Percentiles rank a stretch among this genome's conserved stretches.
phyloP scores from a whole-genome alignment of 352 stramenopile species.

The Peronosclerospora sorghi region DNA sequence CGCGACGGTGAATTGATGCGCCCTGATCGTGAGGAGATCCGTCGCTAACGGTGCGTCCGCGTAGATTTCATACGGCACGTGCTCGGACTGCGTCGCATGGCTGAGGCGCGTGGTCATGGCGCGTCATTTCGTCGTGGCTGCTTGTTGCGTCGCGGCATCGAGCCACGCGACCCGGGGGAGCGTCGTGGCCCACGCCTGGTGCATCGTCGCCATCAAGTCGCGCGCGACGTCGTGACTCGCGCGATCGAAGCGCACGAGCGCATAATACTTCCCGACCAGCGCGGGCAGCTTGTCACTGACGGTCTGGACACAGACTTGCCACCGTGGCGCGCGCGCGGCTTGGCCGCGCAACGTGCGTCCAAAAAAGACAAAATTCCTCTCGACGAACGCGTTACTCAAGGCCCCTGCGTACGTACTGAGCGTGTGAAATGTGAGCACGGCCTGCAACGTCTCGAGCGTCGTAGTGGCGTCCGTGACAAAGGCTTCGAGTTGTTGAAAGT shows the following conservation, averaged over 20 bases:
- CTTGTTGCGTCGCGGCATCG: constrained; percentile 61
- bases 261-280: constrained; percentile 87
- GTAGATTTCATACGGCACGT: constrained; percentile 47
- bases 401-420: constrained; percentile 24
- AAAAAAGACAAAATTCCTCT: constrained; percentile 88
- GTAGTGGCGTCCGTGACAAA: constrained; percentile 27
- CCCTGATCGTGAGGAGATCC: constrained; percentile 40
- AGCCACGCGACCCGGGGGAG: constrained; percentile 85
- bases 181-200: constrained; percentile 60
- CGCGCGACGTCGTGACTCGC: constrained; percentile 67
- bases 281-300: constrained; percentile 40
- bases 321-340: constrained; percentile 74
- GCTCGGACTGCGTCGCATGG: constrained; percentile 30
- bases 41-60: constrained; percentile 23
- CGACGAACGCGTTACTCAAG: constrained; percentile 67
- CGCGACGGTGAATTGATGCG: constrained; percentile 33
- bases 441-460: constrained; percentile 34
- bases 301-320: constrained; percentile 79
- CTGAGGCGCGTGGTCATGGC: constrained; percentile 68
- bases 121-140: constrained; percentile 83
- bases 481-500: constrained; percentile 40
- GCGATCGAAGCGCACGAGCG: constrained; percentile 81
- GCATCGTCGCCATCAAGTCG: constrained; percentile 79
- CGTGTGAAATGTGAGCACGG: constrained; percentile 45
- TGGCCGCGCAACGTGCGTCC: constrained; percentile 66